A percentile compares a stretch with the other conserved stretches of the same genome.
phyloP scores from a whole-genome alignment of 2,329 filamentous ascomycete genomes.

The Venturia nashicola region DNA sequence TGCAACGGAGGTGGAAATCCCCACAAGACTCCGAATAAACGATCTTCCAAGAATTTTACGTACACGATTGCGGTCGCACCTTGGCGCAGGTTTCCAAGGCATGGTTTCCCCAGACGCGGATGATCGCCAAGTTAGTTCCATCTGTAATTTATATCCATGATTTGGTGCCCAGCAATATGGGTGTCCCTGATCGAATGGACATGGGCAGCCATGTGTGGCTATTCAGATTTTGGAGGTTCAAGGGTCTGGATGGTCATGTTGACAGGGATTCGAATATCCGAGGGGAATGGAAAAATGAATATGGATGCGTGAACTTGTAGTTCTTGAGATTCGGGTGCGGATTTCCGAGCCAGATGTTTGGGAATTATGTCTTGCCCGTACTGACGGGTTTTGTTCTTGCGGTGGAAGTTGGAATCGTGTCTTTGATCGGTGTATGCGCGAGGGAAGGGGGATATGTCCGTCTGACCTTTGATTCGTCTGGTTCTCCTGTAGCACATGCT shows the following conservation, averaged over 20 bases:
- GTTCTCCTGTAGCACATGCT: background rate
- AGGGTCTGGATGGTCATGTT: background rate
- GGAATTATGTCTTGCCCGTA: background rate
- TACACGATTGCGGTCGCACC: background rate
- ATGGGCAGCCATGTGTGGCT: background rate
- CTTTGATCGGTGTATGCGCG: background rate
- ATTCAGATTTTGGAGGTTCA: background rate
- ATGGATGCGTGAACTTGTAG: too few species aligned
- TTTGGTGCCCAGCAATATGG: too few species aligned
- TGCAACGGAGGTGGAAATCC: background rate
- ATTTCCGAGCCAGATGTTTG: background rate
- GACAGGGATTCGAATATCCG: background rate
- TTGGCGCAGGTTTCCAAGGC: too few species aligned
- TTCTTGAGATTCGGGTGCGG: too few species aligned
- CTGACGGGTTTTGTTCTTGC: background rate
- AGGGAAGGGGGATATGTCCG: background rate
- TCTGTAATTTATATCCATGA: too few species aligned
- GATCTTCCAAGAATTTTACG: background rate
- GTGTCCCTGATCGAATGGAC: background rate
- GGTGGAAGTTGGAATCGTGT: background rate
- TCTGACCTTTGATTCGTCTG: background rate
- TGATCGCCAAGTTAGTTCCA: too few species aligned
- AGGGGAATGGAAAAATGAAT: too few species aligned
- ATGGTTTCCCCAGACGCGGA: too few species aligned
- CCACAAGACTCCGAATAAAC: background rate